Base-by-base conservation (phyloP, 1,139 yeast species). In the Meyerozyma guilliermondii region DNA sequence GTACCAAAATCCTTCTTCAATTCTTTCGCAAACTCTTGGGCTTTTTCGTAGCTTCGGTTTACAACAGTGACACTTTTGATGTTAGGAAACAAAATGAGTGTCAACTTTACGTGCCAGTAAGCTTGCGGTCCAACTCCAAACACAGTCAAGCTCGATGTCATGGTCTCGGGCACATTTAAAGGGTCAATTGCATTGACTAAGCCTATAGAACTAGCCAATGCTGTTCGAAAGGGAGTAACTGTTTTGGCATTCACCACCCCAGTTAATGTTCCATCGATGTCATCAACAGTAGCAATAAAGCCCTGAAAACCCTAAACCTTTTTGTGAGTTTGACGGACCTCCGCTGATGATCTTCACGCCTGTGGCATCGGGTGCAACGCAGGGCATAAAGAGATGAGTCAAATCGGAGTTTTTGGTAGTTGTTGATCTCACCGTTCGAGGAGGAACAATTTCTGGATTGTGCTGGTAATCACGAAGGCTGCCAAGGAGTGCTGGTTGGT, bases 111-210 rank as follows among this genome's bases (percentile, higher is more conserved):
- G 52, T 83, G 88, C 88, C 88, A 83, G 50, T 71, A 73, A 0
- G 83, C 83, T 55, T 83, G 88, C 23, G 71, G 67, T 0, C 89
- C 88, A n/a, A 78, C 77, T 0, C 89, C 89, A 56, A 78, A 78
- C 1, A 76, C 79, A 9, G 71, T 53, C 33, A 76, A 31, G 20
- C 48, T 48, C 10, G 13, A 7, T 6, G 24, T 11, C 24, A 33
- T 17, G 6, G 20, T 7, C 10, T 36, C 18, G 6, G 27, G 28
- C 5, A 28, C 27, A 6, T 34, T 9, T 14, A 6, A 18, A 3
- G 51, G 51, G 10, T 56, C 55, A 33, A 74, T 59, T 2, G 64
- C 65, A 42, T 66, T 69, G 10, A 61, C 60, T 46, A 81, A 56
- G 0, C 80, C 78, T 14, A 80, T 56, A 7, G 76, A 65, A 26